Percentiles rank a stretch among this genome's conserved stretches.
Conservation (phyloP, 225 moss, liverwort and hornwort genomes). For the Anthoceros angustus region DNA sequence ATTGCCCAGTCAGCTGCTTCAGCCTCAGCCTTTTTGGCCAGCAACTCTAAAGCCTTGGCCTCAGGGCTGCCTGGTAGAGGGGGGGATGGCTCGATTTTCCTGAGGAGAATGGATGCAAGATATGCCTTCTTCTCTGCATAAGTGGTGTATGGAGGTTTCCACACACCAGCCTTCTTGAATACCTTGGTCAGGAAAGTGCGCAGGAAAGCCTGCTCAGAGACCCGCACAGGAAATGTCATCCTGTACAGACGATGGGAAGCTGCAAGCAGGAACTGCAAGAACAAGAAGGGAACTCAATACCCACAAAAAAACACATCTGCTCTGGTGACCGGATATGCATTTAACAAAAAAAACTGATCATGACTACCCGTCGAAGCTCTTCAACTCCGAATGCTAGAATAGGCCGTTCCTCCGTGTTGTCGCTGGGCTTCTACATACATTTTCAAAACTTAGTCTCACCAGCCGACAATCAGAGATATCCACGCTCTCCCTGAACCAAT, state of each 20-base stretch:
- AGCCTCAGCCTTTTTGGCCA: background rate
- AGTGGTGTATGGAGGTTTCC: background rate
- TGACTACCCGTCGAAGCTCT: background rate
- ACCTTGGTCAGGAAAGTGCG: background rate
- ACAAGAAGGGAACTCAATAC: no score
- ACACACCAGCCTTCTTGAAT: background rate
- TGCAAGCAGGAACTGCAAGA: background rate
- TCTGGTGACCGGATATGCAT: background rate
- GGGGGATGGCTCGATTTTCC: background rate
- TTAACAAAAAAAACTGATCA: background rate
- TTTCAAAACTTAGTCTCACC: background rate
- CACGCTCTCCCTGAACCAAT: background rate
- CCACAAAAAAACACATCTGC: background rate
- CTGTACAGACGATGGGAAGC: background rate
- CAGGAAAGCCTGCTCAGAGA: background rate
- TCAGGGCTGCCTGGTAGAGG: background rate
- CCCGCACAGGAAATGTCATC: background rate
- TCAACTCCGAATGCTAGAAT: background rate
- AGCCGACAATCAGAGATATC: background rate
- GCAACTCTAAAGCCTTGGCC: background rate
- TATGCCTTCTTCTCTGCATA: conserved; percentile 2
- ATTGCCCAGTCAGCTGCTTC: background rate
- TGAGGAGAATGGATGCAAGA: background rate
- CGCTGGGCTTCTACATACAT: background rate
- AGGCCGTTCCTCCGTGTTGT: background rate